These are phyloP conservation scores for Apodospora peruviana DNA, from an alignment of 495 filamentous ascomycete species.

Conservation along the genomic window DNA sequence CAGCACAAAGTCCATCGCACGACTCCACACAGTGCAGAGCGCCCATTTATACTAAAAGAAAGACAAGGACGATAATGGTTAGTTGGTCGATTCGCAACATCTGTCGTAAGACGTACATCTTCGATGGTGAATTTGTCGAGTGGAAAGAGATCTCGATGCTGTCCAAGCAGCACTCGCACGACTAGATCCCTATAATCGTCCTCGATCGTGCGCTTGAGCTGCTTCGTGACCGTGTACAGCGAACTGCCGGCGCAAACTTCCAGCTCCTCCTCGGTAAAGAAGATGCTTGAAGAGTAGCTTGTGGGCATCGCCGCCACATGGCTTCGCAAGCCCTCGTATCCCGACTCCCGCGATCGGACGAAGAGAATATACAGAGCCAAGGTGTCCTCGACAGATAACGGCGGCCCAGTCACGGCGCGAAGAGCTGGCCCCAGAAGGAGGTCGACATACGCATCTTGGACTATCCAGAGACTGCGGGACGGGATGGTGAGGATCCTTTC, in stretches of 20 bases:
- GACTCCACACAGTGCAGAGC: conserved; percentile 28
- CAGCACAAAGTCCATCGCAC: conserved; percentile 26
- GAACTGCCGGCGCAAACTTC: conserved; percentile 25
- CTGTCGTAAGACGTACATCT: conserved; percentile 17
- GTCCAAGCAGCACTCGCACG: conserved; percentile 19
- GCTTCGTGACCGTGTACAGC: conserved; percentile 26
- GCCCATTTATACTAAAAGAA: conserved; percentile 27
- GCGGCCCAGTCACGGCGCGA: conserved; percentile 21
- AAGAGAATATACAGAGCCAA: conserved; percentile 27
- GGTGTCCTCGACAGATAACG: conserved; percentile 27
- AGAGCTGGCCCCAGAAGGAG: conserved; percentile 24
- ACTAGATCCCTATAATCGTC: conserved; percentile 22
- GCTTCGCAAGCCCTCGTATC: conserved; percentile 24
- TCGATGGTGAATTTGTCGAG: conserved; percentile 25
- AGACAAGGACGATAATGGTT: conserved; percentile 7
- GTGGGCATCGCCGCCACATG: conserved; percentile 24
- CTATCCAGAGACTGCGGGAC: conserved; percentile 23
- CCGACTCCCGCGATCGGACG: conserved; percentile 25
- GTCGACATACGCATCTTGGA: conserved; percentile 28
- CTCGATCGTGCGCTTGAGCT: conserved; percentile 20
- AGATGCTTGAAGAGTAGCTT: conserved; percentile 28
- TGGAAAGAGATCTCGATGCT: conserved; percentile 26
- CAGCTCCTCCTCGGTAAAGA: conserved; percentile 23
- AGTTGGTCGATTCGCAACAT: conserved; percentile 16
- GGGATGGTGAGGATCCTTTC: conserved; percentile 27